phyloP scores from a whole-genome alignment of 2,329 filamentous ascomycete genomes.

The Arthroderma sp. region DNA sequence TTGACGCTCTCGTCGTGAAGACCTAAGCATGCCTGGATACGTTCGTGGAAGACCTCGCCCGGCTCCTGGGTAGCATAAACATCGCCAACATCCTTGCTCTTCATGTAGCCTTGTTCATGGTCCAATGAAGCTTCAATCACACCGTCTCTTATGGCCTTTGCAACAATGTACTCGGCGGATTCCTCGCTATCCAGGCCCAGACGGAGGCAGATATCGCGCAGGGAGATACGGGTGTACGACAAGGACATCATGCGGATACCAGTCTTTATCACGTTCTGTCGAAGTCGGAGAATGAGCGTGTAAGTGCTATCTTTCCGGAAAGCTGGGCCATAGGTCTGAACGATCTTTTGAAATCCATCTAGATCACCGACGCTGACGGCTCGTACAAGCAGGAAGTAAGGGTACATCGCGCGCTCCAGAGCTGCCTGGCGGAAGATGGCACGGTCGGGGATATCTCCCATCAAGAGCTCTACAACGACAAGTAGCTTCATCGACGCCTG shows the following conservation, averaged over 20 bases:
- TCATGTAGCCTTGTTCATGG: conserved; percentile 93
- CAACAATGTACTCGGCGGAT: conserved; percentile 97
- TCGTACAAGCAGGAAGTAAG: conserved; percentile 88
- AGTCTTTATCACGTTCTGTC: conserved; percentile 99
- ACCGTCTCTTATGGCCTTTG: conserved; percentile 93
- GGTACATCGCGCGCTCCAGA: conserved; percentile 75
- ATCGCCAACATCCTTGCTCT: conserved; percentile 92
- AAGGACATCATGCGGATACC: conserved; percentile 98
- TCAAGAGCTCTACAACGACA: conserved; percentile 87
- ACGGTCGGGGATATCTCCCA: conserved; percentile 96
- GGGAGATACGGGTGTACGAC: conserved; percentile 91
- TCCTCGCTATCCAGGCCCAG: conserved; percentile 90
- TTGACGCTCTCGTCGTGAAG: conserved; percentile 98
- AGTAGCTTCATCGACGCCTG: conserved; percentile 95
- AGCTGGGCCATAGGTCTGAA: conserved; percentile 65
- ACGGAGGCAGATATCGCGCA: conserved; percentile 93
- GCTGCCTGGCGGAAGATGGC: conserved; percentile 82
- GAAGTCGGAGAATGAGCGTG: conserved; percentile 81
- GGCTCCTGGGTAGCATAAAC: conserved; percentile 94
- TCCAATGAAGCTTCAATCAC: conserved; percentile 93
- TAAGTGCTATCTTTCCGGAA: conserved; percentile 94
- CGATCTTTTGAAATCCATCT: conserved; percentile 79
- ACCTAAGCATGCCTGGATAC: conserved; percentile 79
- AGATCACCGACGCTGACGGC: conserved; percentile 94
- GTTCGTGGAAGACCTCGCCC: conserved; percentile 93